Percentiles rank a stretch among this genome's conserved stretches.
These are phyloP conservation scores for Sporothrix euskadiensis DNA, from an alignment of 2,329 filamentous ascomycete species.

Conservation along the genomic window DNA sequence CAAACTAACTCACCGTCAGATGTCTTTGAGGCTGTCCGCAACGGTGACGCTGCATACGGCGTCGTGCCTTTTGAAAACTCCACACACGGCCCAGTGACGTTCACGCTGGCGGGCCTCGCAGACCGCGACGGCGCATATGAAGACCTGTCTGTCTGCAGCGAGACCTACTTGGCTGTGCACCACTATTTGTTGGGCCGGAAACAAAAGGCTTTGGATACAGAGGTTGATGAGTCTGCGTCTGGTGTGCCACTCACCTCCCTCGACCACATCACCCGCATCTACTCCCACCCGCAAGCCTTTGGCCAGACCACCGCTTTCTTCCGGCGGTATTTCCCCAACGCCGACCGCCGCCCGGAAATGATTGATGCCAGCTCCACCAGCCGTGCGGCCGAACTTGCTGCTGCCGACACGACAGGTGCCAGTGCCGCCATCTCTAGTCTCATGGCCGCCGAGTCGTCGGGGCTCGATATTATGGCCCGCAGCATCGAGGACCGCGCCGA, in stretches of 20 bases:
- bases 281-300: constrained; percentile 90
- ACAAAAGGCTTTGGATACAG: background rate
- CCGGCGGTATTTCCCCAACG: constrained; percentile 54
- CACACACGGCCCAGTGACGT: constrained; percentile 87
- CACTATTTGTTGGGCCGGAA: constrained; percentile 69
- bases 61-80: constrained; percentile 96
- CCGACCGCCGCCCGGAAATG: constrained; percentile 65
- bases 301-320: constrained; percentile 81
- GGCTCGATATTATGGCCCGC: constrained; percentile 67
- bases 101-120: constrained; percentile 85
- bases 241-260: constrained; percentile 51
- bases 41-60: constrained; percentile 63
- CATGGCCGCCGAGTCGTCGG: constrained; percentile 68
- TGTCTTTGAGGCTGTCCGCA: constrained; percentile 77
- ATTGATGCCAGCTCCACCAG: constrained; percentile 85
- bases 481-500: constrained; percentile 72
- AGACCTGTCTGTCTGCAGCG: constrained; percentile 74
- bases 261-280: constrained; percentile 69
- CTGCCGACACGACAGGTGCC: constrained; percentile 56
- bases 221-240: constrained; percentile 8
- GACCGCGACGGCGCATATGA: constrained; percentile 66
- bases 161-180: constrained; percentile 83
- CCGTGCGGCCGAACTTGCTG: constrained; percentile 76
- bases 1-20: constrained; percentile 50
- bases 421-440: constrained; percentile 77